Evolutionary conservation across 2,329 filamentous ascomycete genomes (phyloP).

Genomic region (Aspergillus sclerotialis): DNA sequence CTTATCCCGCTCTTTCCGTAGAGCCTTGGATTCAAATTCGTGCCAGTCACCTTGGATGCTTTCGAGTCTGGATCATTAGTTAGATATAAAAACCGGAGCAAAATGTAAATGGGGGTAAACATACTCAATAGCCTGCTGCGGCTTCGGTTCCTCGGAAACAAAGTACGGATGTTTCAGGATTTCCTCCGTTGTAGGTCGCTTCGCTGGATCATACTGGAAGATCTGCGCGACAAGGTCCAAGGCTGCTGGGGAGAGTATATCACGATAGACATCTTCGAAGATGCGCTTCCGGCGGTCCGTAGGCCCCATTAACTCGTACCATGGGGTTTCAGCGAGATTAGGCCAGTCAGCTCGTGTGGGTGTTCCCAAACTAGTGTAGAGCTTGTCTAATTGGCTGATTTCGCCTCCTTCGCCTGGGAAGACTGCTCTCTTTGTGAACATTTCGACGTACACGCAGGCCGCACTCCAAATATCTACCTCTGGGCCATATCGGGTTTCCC

Average conservation of each 20-base stretch:
- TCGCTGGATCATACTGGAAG: conserved; percentile 81
- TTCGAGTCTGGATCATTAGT: conserved; percentile 52
- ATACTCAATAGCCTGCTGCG: conserved; percentile 75
- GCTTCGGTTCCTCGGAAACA: conserved; percentile 66
- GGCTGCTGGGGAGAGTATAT: conserved; percentile 68
- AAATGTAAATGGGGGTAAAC: conserved; percentile 29
- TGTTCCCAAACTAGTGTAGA: conserved; percentile 88
- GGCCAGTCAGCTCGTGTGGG: conserved; percentile 83
- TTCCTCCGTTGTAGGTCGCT: conserved; percentile 74
- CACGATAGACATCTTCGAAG: conserved; percentile 77
- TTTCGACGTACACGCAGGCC: conserved; percentile 92
- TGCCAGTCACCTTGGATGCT: conserved; percentile 92
- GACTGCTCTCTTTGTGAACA: conserved; percentile 87
- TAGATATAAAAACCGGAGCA: conserved; percentile 4
- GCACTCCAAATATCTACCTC: conserved; percentile 96
- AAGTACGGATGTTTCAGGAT: conserved; percentile 88
- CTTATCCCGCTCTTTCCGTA: conserved; percentile 75
- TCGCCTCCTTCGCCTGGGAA: conserved; percentile 96
- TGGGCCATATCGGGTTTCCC: conserved; percentile 83
- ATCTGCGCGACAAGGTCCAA: conserved; percentile 77
- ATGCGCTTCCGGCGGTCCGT: conserved; percentile 63
- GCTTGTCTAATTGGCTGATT: conserved; percentile 90
- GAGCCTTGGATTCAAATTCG: conserved; percentile 93
- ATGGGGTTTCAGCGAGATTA: conserved; percentile 83
- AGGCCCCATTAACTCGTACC: conserved; percentile 88